Evolutionary conservation across 345 rosid species (phyloP).

Genomic region (Turritis glabra): DNA sequence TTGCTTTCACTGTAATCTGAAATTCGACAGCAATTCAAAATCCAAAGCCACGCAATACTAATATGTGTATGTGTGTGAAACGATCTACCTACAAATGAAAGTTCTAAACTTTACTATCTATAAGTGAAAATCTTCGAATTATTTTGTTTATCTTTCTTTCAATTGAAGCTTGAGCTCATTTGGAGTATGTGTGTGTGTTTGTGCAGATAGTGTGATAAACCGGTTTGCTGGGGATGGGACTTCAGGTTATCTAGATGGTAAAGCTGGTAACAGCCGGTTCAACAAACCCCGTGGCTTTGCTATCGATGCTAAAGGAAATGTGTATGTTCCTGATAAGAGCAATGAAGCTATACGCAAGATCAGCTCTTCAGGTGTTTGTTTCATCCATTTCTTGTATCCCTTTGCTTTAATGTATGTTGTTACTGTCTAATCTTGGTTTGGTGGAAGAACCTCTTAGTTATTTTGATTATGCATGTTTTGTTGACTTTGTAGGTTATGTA

Average conservation of each 20-base stretch:
- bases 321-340: conserved; percentile 64
- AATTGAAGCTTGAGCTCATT: neutral
- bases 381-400: neutral
- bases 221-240: conserved; percentile 51
- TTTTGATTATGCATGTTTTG: neutral
- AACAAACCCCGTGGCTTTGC: conserved; percentile 53
- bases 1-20: neutral
- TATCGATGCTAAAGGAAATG: conserved; percentile 60
- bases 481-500: conserved; percentile 45
- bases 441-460: neutral
- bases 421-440: neutral
- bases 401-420: neutral
- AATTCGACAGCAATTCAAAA: no score
- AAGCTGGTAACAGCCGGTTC: conserved; percentile 51
- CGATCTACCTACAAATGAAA: no score
- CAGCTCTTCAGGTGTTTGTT: conserved; percentile 52
- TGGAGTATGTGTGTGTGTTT: neutral
- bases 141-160: neutral
- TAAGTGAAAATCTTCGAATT: neutral
- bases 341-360: conserved; percentile 66
- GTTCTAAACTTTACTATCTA: neutral
- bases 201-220: conserved; percentile 49
- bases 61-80: neutral
- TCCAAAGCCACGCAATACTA: no score
- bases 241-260: conserved; percentile 50